A percentile compares a stretch with the other conserved stretches of the same genome.
Evolutionary conservation across 169 alveolate species (phyloP).

Genomic region (Plasmodium vivax): DNA sequence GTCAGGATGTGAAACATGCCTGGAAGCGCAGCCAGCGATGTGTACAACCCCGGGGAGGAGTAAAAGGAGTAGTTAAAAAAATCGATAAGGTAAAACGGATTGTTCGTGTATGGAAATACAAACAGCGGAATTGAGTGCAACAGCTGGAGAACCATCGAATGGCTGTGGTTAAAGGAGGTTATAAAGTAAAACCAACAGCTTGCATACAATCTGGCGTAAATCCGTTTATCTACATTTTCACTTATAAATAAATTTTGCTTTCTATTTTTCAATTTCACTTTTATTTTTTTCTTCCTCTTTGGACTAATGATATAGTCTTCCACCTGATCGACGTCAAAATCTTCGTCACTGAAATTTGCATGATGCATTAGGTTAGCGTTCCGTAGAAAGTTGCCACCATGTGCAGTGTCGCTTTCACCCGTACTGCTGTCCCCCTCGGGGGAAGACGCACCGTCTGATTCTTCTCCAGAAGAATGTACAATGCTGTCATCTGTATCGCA

Average conservation of each 20-base stretch:
- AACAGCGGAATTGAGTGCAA: slow-evolving; percentile 51
- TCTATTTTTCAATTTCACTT: slow-evolving; percentile 38
- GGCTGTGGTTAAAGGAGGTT: slow-evolving; percentile 41
- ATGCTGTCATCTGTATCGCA: slow-evolving; percentile 62
- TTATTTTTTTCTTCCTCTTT: neutral
- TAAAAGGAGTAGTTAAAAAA: slow-evolving; percentile 65
- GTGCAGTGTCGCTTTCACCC: neutral
- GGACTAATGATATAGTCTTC: neutral
- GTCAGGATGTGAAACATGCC: slow-evolving; percentile 71
- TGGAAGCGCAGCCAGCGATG: slow-evolving; percentile 68
- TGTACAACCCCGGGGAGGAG: slow-evolving; percentile 25
- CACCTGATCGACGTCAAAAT: neutral
- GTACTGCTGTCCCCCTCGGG: neutral
- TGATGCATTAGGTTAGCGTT: neutral
- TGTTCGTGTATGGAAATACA: slow-evolving; percentile 73
- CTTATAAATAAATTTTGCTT: slow-evolving; percentile 59
- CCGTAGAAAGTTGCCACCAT: neutral
- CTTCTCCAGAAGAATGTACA: slow-evolving; percentile 2
- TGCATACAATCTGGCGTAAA: slow-evolving; percentile 33
- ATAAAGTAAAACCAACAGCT: slow-evolving; percentile 69
- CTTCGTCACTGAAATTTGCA: neutral
- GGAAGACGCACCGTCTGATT: neutral
- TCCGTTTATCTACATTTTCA: slow-evolving; percentile 32
- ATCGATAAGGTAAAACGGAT: slow-evolving; percentile 55
- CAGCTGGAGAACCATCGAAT: slow-evolving; percentile 55